Evolutionary conservation across 345 rosid genomes (phyloP).

Genomic region (Corchorus capsularis): DNA sequence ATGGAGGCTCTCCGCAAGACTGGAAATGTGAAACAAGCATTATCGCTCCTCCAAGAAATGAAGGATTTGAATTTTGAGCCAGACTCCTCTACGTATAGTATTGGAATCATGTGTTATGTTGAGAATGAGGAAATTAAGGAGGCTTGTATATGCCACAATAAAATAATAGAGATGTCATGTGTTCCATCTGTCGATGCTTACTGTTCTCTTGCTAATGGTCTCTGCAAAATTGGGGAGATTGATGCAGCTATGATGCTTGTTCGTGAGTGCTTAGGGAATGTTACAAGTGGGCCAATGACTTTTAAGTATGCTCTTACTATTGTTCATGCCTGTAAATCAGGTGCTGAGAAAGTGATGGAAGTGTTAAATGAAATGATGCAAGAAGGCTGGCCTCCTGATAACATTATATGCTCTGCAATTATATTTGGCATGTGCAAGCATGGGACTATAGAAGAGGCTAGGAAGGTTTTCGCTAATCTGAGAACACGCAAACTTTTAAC

Average conservation of each 20-base stretch:
- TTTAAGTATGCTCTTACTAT: conserved; percentile 70
- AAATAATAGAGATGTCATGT: conserved; percentile 66
- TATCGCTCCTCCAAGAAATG: conserved; percentile 62
- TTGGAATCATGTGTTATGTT: conserved; percentile 54
- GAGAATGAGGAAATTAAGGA: conserved; percentile 55
- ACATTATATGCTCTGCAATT: conserved; percentile 62
- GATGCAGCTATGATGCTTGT: conserved; percentile 83
- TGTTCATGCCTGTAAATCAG: conserved; percentile 60
- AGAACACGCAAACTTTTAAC: conserved; percentile 50
- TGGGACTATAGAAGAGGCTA: conserved; percentile 75
- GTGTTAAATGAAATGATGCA: conserved; percentile 76
- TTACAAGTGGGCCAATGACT: conserved; percentile 68
- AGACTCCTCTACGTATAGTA: conserved; percentile 58
- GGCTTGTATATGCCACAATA: conserved; percentile 73
- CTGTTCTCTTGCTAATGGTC: conserved; percentile 64
- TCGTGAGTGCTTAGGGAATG: conserved; percentile 76
- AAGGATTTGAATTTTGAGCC: conserved; percentile 47
- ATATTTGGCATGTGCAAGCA: conserved; percentile 78
- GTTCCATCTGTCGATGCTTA: conserved; percentile 74
- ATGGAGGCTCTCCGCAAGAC: conserved; percentile 59
- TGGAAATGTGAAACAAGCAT: conserved; percentile 59
- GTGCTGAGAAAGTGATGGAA: conserved; percentile 61
- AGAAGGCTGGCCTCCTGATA: conserved; percentile 59
- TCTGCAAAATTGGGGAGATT: conserved; percentile 77
- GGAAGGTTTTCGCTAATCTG: conserved; percentile 64